A percentile compares a stretch with the other conserved stretches of the same genome.
Conservation (phyloP, 2,329 filamentous ascomycete genomes). For the Ustilaginoidea virens region DNA sequence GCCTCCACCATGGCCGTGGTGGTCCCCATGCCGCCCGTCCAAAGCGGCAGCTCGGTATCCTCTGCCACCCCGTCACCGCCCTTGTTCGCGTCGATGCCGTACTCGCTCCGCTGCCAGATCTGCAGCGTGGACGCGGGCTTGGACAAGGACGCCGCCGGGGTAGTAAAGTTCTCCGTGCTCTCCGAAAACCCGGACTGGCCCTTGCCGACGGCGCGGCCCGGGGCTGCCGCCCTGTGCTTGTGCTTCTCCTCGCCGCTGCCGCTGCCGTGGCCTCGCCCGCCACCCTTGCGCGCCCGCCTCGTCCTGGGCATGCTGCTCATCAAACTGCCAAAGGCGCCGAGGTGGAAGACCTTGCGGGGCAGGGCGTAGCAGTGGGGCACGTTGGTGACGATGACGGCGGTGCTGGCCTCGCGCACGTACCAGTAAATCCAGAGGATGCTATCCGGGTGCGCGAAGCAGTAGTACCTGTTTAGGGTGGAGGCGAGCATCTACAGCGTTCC, state of each 20-base stretch:
- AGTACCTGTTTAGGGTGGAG: constrained; percentile 28
- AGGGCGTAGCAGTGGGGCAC: constrained; percentile 21
- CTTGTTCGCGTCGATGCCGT: constrained; percentile 2
- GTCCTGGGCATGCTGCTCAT: background rate
- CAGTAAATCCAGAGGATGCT: constrained; percentile 27
- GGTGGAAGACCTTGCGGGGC: constrained; percentile 2
- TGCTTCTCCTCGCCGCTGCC: background rate
- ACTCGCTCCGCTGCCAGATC: constrained; percentile 4
- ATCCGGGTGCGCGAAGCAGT: constrained; percentile 18
- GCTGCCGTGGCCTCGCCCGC: background rate
- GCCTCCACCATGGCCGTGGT: constrained; percentile 4
- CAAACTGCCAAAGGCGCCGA: constrained; percentile 2
- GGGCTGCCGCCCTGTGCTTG: background rate
- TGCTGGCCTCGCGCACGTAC: constrained; percentile 37
- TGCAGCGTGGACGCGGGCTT: constrained; percentile 1
- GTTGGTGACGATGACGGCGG: constrained; percentile 37
- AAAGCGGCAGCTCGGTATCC: background rate
- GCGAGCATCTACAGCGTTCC: constrained; percentile 14
- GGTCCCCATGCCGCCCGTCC: constrained; percentile 2
- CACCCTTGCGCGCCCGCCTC: background rate
- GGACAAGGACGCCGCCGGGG: background rate
- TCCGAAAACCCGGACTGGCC: background rate
- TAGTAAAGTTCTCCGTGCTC: constrained; percentile 2
- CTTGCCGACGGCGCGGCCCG: background rate
- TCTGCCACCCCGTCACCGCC: background rate